phyloP scores from a whole-genome alignment of 75 land plant species.

The Sequoia sempervirens region DNA sequence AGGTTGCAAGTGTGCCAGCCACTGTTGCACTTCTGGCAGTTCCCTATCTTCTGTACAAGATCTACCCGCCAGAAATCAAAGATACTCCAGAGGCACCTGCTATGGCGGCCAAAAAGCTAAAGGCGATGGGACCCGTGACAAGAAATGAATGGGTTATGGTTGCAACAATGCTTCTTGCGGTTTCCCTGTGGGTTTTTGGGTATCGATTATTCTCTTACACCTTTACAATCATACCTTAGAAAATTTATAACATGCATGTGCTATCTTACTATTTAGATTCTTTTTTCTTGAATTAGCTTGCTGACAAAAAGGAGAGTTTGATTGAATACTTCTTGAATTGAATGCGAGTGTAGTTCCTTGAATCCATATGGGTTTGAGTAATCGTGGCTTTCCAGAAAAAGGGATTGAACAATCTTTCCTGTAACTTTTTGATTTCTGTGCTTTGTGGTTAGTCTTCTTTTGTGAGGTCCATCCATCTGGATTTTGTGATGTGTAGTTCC shows the following conservation, averaged over 20 bases:
- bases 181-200: slow-evolving; percentile 97
- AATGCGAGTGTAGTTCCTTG: background rate
- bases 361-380: background rate
- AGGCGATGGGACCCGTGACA: slow-evolving; percentile 85
- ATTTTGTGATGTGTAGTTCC: background rate
- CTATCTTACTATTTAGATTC: background rate
- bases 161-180: slow-evolving; percentile 97
- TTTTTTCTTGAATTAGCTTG: background rate
- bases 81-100: slow-evolving; percentile 99
- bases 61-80: slow-evolving; percentile 93
- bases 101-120: slow-evolving; percentile 70
- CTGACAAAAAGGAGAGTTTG: background rate
- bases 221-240: background rate
- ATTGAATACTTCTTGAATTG: too few relatives aligned
- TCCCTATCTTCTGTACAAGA: slow-evolving; percentile 76
- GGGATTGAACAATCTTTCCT: background rate
- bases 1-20: slow-evolving; percentile 95
- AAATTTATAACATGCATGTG: background rate
- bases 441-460: background rate
- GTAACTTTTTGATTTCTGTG: background rate
- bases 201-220: slow-evolving; percentile 21
- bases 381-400: background rate
- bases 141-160: slow-evolving; percentile 94
- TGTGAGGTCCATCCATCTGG: background rate
- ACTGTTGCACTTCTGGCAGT: slow-evolving; percentile 65